These are phyloP conservation scores for Theileria orientalis DNA, from an alignment of 169 alveolate genomes.

Conservation along the genomic window DNA sequence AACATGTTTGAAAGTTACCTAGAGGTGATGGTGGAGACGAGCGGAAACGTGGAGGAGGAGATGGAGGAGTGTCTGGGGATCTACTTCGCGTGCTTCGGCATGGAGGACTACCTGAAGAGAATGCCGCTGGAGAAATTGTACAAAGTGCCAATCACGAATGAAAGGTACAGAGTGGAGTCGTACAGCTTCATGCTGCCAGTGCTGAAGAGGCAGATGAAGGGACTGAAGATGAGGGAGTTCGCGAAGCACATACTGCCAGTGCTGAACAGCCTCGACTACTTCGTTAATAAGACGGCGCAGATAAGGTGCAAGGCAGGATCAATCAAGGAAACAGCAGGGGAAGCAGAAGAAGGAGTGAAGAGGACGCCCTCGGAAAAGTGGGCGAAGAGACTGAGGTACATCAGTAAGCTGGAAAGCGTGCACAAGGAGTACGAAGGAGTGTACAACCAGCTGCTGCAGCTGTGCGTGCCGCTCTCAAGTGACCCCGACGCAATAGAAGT, in stretches of 20 bases:
- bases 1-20: constrained; percentile 22
- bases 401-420: background rate
- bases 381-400: background rate
- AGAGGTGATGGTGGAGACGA: constrained; percentile 46
- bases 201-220: constrained; percentile 54
- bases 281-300: background rate
- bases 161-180: constrained; percentile 23
- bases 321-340: background rate
- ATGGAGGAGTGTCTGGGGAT: constrained; percentile 56
- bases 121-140: constrained; percentile 40
- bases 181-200: constrained; percentile 52
- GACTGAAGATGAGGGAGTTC: constrained; percentile 9
- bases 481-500: constrained; percentile 22
- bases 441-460: constrained; percentile 7
- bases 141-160: constrained; percentile 53
- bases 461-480: constrained; percentile 26
- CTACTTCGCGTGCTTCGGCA: constrained; percentile 43
- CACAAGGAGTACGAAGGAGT: constrained; percentile 29
- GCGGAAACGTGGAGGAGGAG: constrained; percentile 50
- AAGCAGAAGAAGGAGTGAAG: background rate
- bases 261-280: constrained; percentile 17
- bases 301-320: background rate
- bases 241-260: constrained; percentile 49
- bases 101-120: constrained; percentile 45
- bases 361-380: background rate